Evolutionary conservation across 768 basidiomycete species (phyloP), one percentile per base, ranked within the genome.

Genomic region (Termitomyces sp.): DNA sequence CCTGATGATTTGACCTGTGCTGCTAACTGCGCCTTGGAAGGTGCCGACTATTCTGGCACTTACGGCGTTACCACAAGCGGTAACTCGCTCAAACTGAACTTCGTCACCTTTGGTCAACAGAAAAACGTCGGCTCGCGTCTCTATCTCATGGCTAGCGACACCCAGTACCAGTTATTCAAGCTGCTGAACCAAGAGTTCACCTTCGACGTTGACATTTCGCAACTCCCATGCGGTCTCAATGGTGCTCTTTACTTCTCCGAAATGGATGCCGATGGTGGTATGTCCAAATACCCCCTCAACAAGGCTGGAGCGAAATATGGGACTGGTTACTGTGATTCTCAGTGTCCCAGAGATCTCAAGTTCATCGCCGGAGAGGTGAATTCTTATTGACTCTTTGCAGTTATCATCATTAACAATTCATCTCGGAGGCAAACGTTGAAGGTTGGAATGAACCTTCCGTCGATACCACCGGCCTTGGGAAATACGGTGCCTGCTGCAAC

Each of bases 321-420:
- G 48, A 82, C 81, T 14, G 83, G 83, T 15, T 84, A 84, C 69
- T 83, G 83, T 66, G 82, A 84, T 65, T 76, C 82, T 14, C 82
- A 84, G 67, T 84, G 82, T 70, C 83, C 82, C 14, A 68, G 72
- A 37, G 82, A 83, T 61, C 73, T 83, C 67, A 83, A 84, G 67
- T 83, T 83, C 68, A 82, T 84, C 66, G 75, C 79, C 66, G 83
- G 83, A 62, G 62, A 71, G 71, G 80, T 79, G 49, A 54, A 73
- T 62, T 26, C 30, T 32, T 26, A 8, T 34, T 38, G 22, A 37
- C 24, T 38, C 35, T 26, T 49, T 10, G 10, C 1, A 24, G 5
- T 11, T 5, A 24, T 24, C 1, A 17, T 24, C 12, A 26, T 5
- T 26, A 17, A 49, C 24, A 37, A 11, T 24, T n/a, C n/a, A n/a